phyloP scores from a whole-genome alignment of 2,329 filamentous ascomycete genomes.

The Ophiocordyceps camponoti-saundersi region DNA sequence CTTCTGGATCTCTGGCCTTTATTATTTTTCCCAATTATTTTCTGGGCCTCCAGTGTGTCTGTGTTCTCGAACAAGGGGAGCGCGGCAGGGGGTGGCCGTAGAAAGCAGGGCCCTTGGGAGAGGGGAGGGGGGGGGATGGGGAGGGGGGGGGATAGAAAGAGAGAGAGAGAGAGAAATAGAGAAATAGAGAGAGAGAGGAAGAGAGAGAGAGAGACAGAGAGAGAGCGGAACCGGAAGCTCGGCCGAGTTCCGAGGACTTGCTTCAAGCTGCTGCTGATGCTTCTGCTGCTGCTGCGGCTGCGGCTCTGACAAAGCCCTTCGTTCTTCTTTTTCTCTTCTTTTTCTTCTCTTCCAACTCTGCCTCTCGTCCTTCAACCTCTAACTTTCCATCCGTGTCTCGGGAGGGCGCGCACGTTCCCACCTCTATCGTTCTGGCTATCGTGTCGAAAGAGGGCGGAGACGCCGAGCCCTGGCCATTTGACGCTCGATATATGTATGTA shows the following conservation, averaged over 20 bases:
- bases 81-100: background rate
- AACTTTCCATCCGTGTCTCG: background rate
- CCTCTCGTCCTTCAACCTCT: background rate
- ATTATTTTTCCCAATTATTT: background rate
- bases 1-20: background rate
- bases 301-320: background rate
- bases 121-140: no score
- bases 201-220: no score
- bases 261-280: no score
- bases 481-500: background rate
- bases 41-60: background rate
- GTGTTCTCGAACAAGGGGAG: background rate
- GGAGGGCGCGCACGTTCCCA: background rate
- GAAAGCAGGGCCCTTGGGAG: background rate
- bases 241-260: background rate
- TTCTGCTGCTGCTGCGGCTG: no score
- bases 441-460: background rate
- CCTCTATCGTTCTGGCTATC: background rate
- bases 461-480: background rate
- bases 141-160: no score
- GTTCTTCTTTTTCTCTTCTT: background rate
- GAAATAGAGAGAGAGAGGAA: no score
- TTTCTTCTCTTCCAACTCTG: background rate
- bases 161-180: no score
- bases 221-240: background rate